These are phyloP conservation scores for Amanita fuliginea DNA, from an alignment of 768 basidiomycete genomes.

Conservation along the genomic window DNA sequence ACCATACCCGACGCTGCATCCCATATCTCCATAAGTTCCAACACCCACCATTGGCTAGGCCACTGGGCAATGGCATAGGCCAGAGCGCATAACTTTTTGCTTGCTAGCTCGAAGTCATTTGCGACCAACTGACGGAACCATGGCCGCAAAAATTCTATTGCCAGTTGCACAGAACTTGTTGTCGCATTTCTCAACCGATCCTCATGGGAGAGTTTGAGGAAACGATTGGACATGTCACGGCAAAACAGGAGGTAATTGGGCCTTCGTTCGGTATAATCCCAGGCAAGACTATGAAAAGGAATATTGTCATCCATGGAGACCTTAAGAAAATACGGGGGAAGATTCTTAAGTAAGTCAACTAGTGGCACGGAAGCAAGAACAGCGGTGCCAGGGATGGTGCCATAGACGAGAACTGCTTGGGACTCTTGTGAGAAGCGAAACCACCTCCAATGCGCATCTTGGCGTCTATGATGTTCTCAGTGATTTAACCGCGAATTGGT, in stretches of 20 bases:
- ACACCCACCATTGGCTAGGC: conserved; percentile 61
- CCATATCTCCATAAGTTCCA: conserved; percentile 52
- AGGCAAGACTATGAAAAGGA: conserved; percentile 24
- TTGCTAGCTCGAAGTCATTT: conserved; percentile 24
- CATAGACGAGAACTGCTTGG: conserved; percentile 64
- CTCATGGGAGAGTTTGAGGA: conserved; percentile 43
- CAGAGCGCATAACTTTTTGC: conserved; percentile 25
- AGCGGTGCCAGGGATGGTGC: conserved; percentile 53
- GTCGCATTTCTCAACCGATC: conserved; percentile 56
- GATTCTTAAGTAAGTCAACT: conserved; percentile 46
- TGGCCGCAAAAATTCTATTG: conserved; percentile 54
- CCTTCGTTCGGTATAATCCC: conserved; percentile 53
- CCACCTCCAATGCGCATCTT: conserved; percentile 65
- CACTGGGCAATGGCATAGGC: conserved; percentile 46
- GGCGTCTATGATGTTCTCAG: conserved; percentile 28
- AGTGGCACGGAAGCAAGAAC: conserved; percentile 65
- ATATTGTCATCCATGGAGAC: conserved; percentile 8
- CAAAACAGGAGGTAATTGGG: conserved; percentile 61
- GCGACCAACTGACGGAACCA: conserved; percentile 51
- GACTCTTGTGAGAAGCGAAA: conserved; percentile 65
- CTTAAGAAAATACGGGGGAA: conserved; percentile 60
- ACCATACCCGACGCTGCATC: conserved; percentile 48
- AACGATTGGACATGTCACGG: conserved; percentile 53
- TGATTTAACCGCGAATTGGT: conserved; percentile 1
- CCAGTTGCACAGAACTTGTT: conserved; percentile 54